Evolutionary conservation across 345 rosid species (phyloP).

Genomic region (Lepidium aucheri): DNA sequence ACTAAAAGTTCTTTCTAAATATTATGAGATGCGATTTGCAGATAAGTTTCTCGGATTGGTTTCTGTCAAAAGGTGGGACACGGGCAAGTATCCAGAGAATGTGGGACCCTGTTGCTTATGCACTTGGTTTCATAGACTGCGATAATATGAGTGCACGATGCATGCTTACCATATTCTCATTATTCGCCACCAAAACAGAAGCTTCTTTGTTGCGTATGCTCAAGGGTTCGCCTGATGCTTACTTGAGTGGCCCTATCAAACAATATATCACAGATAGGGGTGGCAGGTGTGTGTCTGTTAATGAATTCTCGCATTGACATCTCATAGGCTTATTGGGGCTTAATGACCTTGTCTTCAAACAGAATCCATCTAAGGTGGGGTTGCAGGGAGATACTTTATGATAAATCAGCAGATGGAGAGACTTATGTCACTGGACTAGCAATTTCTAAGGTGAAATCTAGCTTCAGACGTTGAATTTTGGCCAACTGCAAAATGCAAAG

Average conservation of each 20-base stretch:
- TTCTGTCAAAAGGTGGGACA: constrained; percentile 93
- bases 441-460: constrained; percentile 59
- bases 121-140: constrained; percentile 97
- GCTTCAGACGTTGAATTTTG: background rate
- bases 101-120: constrained; percentile 99
- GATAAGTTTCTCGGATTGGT: constrained; percentile 99
- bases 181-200: constrained; percentile 98
- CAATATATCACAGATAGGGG: constrained; percentile 79
- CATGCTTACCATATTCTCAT: constrained; percentile 96
- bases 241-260: constrained; percentile 90
- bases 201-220: constrained; percentile 98
- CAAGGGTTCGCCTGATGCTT: constrained; percentile 93
- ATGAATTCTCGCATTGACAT: background rate
- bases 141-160: constrained; percentile 99
- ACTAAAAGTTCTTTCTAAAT: background rate
- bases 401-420: constrained; percentile 54
- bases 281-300: constrained; percentile 48
- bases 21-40: constrained; percentile 25
- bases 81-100: constrained; percentile 79
- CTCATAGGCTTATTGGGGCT: background rate
- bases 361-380: constrained; percentile 99
- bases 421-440: constrained; percentile 76
- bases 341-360: constrained; percentile 24
- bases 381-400: constrained; percentile 78
- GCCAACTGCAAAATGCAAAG: background rate